These are phyloP conservation scores for Ophiostoma fasciatum DNA, from an alignment of 2,329 filamentous ascomycete genomes.

Conservation along the genomic window DNA sequence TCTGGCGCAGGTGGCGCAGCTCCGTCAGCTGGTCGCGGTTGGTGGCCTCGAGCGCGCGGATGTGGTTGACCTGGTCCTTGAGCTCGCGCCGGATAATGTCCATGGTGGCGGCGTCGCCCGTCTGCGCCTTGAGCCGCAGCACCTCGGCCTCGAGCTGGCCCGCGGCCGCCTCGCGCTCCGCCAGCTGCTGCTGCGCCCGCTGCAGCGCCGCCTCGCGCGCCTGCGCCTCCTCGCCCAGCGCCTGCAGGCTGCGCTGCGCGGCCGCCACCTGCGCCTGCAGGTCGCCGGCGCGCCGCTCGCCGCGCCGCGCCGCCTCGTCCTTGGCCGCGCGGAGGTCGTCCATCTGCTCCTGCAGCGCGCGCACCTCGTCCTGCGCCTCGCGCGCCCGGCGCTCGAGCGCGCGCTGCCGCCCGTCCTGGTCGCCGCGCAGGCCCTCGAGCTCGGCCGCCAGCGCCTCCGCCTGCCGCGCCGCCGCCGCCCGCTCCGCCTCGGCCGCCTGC, in stretches of 20 bases:
- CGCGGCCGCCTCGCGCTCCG: constrained; percentile 53
- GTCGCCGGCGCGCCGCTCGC: constrained; percentile 39
- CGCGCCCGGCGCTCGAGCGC: constrained; percentile 55
- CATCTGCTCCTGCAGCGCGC: constrained; percentile 61
- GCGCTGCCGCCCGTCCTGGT: constrained; percentile 39
- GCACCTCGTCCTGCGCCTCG: constrained; percentile 58
- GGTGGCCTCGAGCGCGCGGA: constrained; percentile 64
- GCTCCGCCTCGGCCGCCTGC: constrained; percentile 43
- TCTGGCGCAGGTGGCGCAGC: constrained; percentile 64
- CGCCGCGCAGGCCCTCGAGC: constrained; percentile 34
- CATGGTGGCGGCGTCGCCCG: constrained; percentile 74
- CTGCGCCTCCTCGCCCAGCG: constrained; percentile 43
- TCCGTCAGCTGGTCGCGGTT: constrained; percentile 70
- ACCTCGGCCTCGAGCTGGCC: constrained; percentile 72
- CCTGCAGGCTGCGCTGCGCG: constrained; percentile 34
- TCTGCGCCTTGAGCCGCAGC: constrained; percentile 68
- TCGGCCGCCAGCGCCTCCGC: constrained; percentile 36
- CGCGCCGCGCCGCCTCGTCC: constrained; percentile 53
- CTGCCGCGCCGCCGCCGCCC: constrained; percentile 32
- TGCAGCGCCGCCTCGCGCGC: constrained; percentile 41
- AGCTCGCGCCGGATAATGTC: constrained; percentile 76
- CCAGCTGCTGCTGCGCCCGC: constrained; percentile 49
- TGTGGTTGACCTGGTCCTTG: constrained; percentile 83
- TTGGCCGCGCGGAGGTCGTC: constrained; percentile 52
- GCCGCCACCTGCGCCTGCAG: constrained; percentile 36